Evolutionary conservation across 192 early-diverging fungal genomes (phyloP), one percentile per base, ranked within the genome.

Genomic region (Chytriomyces confervae): DNA sequence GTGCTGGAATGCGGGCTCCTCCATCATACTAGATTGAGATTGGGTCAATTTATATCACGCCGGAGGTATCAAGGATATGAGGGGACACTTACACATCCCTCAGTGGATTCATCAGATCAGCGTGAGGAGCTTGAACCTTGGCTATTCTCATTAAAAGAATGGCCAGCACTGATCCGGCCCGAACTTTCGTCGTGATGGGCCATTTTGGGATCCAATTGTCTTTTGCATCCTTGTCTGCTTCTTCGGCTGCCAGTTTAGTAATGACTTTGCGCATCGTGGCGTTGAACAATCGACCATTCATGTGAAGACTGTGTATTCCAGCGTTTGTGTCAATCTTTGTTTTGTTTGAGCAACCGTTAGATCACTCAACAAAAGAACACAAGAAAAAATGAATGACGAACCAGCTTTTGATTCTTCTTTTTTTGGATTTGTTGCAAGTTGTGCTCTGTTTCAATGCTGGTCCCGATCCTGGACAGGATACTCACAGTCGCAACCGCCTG

Each of bases 1-100:
- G 83, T 96, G 95, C 76, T 86, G 85, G 80, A 98, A 95, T 8
- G 95, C 95, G 1, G 91, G 91, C 50, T 93, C 91, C 69, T 91
- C 84, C 79, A 88, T 57, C 49, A 47, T 60, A 2, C 61, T 72
- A 48, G 13, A 23, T 24, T 36, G 16, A 16, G 23, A 10, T 20
- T 0, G 45, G 16, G n/a, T n/a, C 18, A 48, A 11, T 47, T 45
- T 29, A 46, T 9, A n/a, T 43, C 84, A 6, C 80, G 75, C 74
- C 51, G n/a, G 16, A 45, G 49, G 48, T 50, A 60, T 20, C 9
- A 63, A 47, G 16, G n/a, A 36, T 36, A 47, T 60, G 45, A 36
- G 24, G 11, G 11, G 61, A 53, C 18, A 49, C 75, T 29, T 57
- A 53, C 62, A 49, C 79, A 29, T 82, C 84, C 74, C 82, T 79